A percentile compares a stretch with the other conserved stretches of the same genome.
phyloP scores from a whole-genome alignment of 2,329 filamentous ascomycete genomes.

The Diplodia scrobiculata region DNA sequence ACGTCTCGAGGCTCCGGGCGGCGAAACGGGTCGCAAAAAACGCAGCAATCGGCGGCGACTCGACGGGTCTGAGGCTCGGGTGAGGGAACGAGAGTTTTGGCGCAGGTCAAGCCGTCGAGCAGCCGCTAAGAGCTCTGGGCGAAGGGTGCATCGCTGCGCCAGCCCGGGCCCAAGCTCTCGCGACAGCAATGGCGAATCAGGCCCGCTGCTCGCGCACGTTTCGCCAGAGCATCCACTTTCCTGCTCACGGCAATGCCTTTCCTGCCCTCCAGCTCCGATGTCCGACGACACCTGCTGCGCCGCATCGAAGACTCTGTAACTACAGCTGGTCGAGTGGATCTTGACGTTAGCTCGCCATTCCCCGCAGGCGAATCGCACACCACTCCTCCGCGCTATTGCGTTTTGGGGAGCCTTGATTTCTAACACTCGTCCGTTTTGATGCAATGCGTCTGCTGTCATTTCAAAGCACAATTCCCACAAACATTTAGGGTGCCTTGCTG shows the following conservation, averaged over 20 bases:
- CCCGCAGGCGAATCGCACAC: slow-evolving; percentile 23
- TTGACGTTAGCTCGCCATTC: not conserved
- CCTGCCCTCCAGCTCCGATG: no score
- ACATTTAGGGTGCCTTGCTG: not conserved
- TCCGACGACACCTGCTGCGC: not conserved
- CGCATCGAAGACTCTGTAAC: not conserved
- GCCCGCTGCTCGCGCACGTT: slow-evolving; percentile 14
- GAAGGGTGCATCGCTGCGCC: slow-evolving; percentile 2
- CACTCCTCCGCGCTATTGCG: slow-evolving; percentile 22
- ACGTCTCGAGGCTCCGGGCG: not conserved
- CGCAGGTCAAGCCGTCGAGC: slow-evolving; percentile 5
- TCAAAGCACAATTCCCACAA: not conserved
- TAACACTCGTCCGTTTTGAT: slow-evolving; percentile 6
- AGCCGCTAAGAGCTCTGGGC: slow-evolving; percentile 18
- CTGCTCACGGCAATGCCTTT: not conserved
- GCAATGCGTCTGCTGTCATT: not conserved
- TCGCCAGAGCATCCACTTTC: slow-evolving; percentile 6
- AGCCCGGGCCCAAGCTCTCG: slow-evolving; percentile 20
- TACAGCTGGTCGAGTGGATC: not conserved
- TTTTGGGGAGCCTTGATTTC: slow-evolving; percentile 12
- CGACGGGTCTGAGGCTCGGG: slow-evolving; percentile 1
- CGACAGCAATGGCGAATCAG: slow-evolving; percentile 18
- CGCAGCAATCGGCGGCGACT: not conserved
- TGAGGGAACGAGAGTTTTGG: slow-evolving; percentile 8
- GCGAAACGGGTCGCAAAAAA: not conserved